These are phyloP conservation scores for Pestalotiopsis sp. DNA, from an alignment of 2,329 filamentous ascomycete genomes.

Conservation along the genomic window DNA sequence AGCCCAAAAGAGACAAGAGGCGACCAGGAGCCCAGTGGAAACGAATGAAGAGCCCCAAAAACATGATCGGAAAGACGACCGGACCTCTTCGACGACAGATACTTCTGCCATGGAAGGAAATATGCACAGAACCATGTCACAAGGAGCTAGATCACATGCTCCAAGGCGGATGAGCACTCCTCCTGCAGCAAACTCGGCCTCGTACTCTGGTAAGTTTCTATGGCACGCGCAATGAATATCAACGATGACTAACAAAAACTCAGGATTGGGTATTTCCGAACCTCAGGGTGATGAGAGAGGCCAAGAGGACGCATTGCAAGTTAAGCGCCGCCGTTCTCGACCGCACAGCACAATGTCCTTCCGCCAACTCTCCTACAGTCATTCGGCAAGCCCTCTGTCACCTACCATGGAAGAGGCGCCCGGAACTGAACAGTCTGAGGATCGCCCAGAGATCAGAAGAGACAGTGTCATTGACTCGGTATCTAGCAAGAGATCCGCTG, in stretches of 20 bases:
- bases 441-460: neutral
- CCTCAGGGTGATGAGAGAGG: neutral
- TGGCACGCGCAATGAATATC: neutral
- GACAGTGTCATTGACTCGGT: neutral
- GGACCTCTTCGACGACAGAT: constrained; percentile 42
- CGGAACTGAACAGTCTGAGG: constrained; percentile 7
- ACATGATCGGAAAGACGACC: constrained; percentile 13
- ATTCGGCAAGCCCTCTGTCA: constrained; percentile 25
- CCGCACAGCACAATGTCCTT: constrained; percentile 20
- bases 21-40: neutral
- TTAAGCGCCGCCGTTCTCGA: constrained; percentile 20
- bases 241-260: neutral
- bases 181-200: constrained; percentile 39
- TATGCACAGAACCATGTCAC: neutral
- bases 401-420: constrained; percentile 33
- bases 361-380: constrained; percentile 14
- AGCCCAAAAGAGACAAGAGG: constrained; percentile 23
- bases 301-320: constrained; percentile 15
- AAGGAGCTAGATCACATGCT: neutral
- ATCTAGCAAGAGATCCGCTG: neutral
- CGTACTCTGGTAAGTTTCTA: constrained; percentile 25
- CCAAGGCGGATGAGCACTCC: neutral
- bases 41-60: neutral
- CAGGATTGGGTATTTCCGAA: constrained; percentile 19
- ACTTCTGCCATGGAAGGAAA: constrained; percentile 37